phyloP scores from a whole-genome alignment of 768 basidiomycete species.

The Tricholoma sp. region DNA sequence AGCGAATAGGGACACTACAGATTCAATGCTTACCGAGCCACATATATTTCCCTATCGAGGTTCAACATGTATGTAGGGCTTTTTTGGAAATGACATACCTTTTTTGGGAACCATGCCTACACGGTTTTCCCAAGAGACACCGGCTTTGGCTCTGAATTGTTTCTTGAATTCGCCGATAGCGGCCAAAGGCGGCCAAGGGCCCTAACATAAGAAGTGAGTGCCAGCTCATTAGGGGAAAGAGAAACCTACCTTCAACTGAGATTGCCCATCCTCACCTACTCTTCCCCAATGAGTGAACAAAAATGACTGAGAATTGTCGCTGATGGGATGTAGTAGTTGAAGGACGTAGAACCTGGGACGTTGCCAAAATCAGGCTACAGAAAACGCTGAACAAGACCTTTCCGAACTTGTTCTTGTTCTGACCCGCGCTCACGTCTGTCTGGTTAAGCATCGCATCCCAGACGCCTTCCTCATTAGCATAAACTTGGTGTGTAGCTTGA shows the following conservation, averaged over 20 bases:
- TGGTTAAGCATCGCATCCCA: constrained; percentile 66
- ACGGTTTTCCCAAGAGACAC: constrained; percentile 42
- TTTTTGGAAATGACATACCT: constrained; percentile 25
- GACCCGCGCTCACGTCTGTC: constrained; percentile 42
- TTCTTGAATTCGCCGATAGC: constrained; percentile 54
- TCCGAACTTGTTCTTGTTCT: constrained; percentile 53
- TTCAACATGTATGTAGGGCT: neutral
- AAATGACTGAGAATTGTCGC: constrained; percentile 27
- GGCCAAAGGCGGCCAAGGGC: constrained; percentile 34
- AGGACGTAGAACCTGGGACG: constrained; percentile 49
- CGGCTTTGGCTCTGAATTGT: constrained; percentile 54
- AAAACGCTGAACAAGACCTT: neutral
- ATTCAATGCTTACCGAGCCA: constrained; percentile 41
- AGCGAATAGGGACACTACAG: neutral
- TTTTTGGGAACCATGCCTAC: constrained; percentile 46
- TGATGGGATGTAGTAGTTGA: constrained; percentile 48
- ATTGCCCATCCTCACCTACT: constrained; percentile 51
- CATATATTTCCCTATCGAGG: constrained; percentile 47
- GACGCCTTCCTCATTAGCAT: constrained; percentile 29
- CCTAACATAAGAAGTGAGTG: constrained; percentile 27
- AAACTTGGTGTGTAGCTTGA: constrained; percentile 53
- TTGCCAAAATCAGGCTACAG: neutral
- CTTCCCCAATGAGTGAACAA: constrained; percentile 59
- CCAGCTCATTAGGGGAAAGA: neutral
- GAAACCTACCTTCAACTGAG: constrained; percentile 39